Evolutionary conservation across 495 filamentous ascomycete species (phyloP).

Genomic region (Annulohypoxylon maeteangense): DNA sequence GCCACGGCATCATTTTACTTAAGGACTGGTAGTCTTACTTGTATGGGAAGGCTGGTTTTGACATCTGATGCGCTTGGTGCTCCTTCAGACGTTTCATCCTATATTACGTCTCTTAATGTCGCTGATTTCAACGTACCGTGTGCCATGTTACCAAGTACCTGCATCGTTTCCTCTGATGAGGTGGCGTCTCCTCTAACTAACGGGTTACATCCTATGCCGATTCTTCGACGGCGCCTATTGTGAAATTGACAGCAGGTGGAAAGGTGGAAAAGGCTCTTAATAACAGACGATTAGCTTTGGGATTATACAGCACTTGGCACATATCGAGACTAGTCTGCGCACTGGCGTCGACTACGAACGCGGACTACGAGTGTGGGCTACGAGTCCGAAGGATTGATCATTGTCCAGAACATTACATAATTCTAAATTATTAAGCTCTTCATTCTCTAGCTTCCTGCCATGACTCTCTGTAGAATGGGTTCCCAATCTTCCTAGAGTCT

Average conservation of each 20-base stretch:
- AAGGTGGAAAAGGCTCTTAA: slow-evolving; percentile 3
- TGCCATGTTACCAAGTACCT: slow-evolving; percentile 9
- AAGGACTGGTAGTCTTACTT: slow-evolving; percentile 12
- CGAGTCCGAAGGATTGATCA: background rate
- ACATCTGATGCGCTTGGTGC: slow-evolving; percentile 38
- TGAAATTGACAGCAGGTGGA: slow-evolving; percentile 20
- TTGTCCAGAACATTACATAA: background rate
- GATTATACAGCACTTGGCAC: background rate
- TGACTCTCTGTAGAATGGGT: slow-evolving; percentile 30
- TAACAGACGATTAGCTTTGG: background rate
- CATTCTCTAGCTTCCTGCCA: background rate
- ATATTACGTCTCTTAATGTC: slow-evolving; percentile 38
- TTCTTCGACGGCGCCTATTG: slow-evolving; percentile 18
- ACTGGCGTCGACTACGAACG: background rate
- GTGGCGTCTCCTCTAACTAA: slow-evolving; percentile 7
- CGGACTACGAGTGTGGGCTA: background rate
- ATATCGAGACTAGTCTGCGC: background rate
- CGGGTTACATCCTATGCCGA: slow-evolving; percentile 9
- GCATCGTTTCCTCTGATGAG: slow-evolving; percentile 12
- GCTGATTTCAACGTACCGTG: slow-evolving; percentile 19
- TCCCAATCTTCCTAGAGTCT: slow-evolving; percentile 23
- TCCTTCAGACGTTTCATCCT: slow-evolving; percentile 40
- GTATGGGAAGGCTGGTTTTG: slow-evolving; percentile 22
- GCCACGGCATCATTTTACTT: slow-evolving; percentile 33
- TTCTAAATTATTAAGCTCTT: slow-evolving; percentile 6